These are phyloP conservation scores for Solanum hybrid DNA, from an alignment of 305 asterid genomes.

Conservation along the genomic window DNA sequence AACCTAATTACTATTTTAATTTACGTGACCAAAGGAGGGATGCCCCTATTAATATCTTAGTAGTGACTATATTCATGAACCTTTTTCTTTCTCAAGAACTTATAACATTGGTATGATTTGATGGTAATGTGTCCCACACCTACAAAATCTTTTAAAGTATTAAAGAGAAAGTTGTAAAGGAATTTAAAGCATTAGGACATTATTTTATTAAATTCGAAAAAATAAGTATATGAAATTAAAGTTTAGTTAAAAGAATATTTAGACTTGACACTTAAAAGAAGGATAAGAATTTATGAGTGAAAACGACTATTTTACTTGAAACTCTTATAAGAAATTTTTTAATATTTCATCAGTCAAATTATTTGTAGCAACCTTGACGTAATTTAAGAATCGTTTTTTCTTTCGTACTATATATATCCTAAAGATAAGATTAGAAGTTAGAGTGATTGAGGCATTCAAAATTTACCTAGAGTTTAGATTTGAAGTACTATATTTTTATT, in stretches of 20 bases:
- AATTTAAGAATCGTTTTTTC: neutral
- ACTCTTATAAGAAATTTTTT: neutral
- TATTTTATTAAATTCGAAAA: neutral
- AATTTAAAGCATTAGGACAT: neutral
- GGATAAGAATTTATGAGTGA: neutral
- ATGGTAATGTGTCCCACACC: neutral
- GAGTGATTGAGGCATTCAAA: neutral
- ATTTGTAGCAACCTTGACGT: neutral
- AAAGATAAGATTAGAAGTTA: neutral
- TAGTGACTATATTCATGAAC: neutral
- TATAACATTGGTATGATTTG: neutral
- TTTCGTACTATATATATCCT: neutral
- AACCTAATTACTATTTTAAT: neutral
- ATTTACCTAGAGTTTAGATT: neutral
- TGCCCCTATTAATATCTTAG: neutral
- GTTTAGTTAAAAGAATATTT: neutral
- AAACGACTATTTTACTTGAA: neutral
- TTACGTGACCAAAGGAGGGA: neutral
- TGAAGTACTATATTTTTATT: neutral
- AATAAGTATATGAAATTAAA: neutral
- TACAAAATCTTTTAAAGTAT: neutral
- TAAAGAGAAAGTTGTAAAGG: neutral
- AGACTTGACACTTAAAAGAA: neutral
- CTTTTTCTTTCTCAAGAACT: neutral
- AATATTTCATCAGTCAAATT: neutral